Evolutionary conservation across 768 basidiomycete genomes (phyloP), one percentile per base, ranked within the genome.

Genomic region (Trichaptum fuscoviolaceum): DNA sequence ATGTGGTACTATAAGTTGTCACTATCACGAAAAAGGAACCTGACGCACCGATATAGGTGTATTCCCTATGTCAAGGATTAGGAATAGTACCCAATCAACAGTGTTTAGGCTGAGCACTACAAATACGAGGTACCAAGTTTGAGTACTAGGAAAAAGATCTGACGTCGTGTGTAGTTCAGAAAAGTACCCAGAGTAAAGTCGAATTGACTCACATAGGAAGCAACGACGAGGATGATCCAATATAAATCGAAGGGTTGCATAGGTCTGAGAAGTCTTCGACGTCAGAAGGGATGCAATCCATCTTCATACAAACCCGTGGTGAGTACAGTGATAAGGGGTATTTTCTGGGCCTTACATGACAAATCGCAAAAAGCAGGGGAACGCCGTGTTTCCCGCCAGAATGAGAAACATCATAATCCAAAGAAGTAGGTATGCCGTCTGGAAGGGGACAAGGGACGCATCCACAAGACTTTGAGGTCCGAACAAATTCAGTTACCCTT

Each of bases 91-190:
- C 7, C 73, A 77, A 9, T 86, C 89, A 5, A 84, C 85, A 64
- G 75, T 84, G 1, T 76, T 92, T 4, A 89, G 91, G 74, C 90
- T 90, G 0, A 74, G 85, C 62, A 77, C 73, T 52, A 79, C 73
- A 8, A 74, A 34, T 4, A 71, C 67, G 20, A 78, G 66, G 7
- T 75, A 75, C 74, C 77, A 75, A 23, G 78, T 79, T 66, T 79
- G 78, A 8, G 75, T 76, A 1, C 75, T 69, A 1, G 77, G 77
- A 57, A 77, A 77, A n/a, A 77, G 69, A 66, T 77, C 57, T 58
- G 57, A n/a, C 2, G 57, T 4, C 7, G 9, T 58, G 9, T 9
- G 57, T 58, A 58, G 25, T 58, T 58, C 25, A 58, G 25, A n/a
- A 26, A 58, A n/a, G 20, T 58, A 9, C 25, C 2, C 4, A n/a